Base-by-base conservation (phyloP, 257 asterid genomes). In the Salvia splendens region DNA sequence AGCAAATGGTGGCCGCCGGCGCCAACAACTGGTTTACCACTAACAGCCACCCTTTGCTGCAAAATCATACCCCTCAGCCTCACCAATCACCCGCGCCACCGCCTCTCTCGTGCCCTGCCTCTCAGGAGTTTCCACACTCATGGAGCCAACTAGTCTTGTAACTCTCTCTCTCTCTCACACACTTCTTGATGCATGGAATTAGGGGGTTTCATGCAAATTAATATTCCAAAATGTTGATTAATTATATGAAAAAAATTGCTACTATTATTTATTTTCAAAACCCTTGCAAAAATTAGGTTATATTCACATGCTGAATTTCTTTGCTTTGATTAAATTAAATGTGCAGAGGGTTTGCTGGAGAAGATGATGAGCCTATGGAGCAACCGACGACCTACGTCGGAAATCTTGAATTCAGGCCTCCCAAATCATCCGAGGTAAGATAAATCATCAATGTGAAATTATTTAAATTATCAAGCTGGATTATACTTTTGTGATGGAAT, bases 111-210 rank as follows among this genome's bases (percentile, higher is more conserved):
- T 86, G 89, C 87, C 55, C 74, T 62, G 77, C 82, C 66, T 46
- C 48, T 67, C 86, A 79, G 16, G 84, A 84, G 15, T 81, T 84
- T 68, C 91, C 86, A 0, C 89, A 77, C 30, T 84, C 96, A 15
- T 89, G 89, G 90, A 85, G 87, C 78, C 95, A 89, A 75, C 84
- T 84, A 3, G 82, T 87, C 73, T 32, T 80, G 95, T 89, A 89
- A 2, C 48, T 41, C 30, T 20, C 58, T 60, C 58, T 58, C 14
- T 74, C 69, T 73, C 63, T 58, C 73, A 52, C 59, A 8, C 36
- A 28, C 30, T 28, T 24, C 60, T 41, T 48, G 17, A 80, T 38
- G 49, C 65, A 42, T 64, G 65, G 51, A 10, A 24, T 24, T 24
- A 3, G 30, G 2, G 30, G 30, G 30, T 24, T 2, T 24, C 30